Percentiles rank a stretch among this genome's conserved stretches.
These are phyloP conservation scores for Penicillium nucicola DNA, from an alignment of 495 filamentous ascomycete species.

Conservation along the genomic window DNA sequence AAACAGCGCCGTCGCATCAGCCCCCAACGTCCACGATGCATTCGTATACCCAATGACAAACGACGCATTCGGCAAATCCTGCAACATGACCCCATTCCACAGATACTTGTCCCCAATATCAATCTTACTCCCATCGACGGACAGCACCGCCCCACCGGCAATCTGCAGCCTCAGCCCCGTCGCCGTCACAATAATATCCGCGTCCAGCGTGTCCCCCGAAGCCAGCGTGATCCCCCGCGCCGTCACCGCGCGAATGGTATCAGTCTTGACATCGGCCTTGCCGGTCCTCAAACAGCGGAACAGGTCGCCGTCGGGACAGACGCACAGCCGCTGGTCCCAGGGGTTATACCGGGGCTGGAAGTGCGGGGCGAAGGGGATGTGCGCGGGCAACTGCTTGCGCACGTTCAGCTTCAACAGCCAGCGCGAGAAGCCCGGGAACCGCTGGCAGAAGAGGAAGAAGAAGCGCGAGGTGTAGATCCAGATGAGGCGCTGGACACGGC, in stretches of 20 bases:
- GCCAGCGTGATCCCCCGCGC: slow-evolving; percentile 54
- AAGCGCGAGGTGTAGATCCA: slow-evolving; percentile 45
- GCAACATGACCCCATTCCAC: slow-evolving; percentile 60
- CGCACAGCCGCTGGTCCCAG: slow-evolving; percentile 72
- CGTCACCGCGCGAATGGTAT: slow-evolving; percentile 62
- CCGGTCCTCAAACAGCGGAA: slow-evolving; percentile 57
- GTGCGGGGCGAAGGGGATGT: slow-evolving; percentile 58
- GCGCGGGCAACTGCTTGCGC: slow-evolving; percentile 48
- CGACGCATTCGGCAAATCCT: slow-evolving; percentile 56
- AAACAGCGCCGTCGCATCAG: slow-evolving; percentile 51
- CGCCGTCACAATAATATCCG: slow-evolving; percentile 73
- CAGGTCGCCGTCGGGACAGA: slow-evolving; percentile 71
- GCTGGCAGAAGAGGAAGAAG: slow-evolving; percentile 52
- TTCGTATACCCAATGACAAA: slow-evolving; percentile 58
- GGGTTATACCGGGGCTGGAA: slow-evolving; percentile 71
- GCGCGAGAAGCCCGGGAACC: slow-evolving; percentile 51
- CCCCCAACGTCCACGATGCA: slow-evolving; percentile 58
- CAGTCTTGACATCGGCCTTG: slow-evolving; percentile 63
- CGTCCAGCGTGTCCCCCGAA: slow-evolving; percentile 54
- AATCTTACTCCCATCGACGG: slow-evolving; percentile 54
- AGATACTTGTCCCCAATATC: slow-evolving; percentile 45
- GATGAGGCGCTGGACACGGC: slow-evolving; percentile 40
- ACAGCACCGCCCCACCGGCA: slow-evolving; percentile 45
- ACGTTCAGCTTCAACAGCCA: slow-evolving; percentile 42
- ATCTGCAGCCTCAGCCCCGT: slow-evolving; percentile 64